Percentiles rank a stretch among this genome's conserved stretches.
Conservation (phyloP, 441 rosid species). For the Rhodomyrtus psidioides region DNA sequence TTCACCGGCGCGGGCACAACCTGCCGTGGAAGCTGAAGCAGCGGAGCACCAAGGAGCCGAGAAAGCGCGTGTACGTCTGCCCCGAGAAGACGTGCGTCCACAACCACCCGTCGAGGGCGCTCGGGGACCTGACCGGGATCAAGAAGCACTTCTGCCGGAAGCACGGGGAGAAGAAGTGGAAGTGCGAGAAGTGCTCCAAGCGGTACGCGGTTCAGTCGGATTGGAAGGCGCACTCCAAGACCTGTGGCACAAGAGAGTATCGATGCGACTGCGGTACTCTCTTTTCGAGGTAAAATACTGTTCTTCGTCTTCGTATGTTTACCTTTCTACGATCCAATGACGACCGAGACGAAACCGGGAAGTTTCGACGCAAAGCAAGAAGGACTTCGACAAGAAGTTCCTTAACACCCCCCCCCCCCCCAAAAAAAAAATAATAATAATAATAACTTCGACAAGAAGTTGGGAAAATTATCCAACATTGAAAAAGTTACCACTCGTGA, state of each 20-base stretch:
- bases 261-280: conserved; percentile 88
- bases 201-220: conserved; percentile 87
- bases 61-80: conserved; percentile 85
- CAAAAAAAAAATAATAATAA: no score
- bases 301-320: neutral
- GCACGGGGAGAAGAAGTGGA: conserved; percentile 95
- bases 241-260: conserved; percentile 94
- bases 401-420: no score
- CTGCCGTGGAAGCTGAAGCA: conserved; percentile 99
- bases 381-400: neutral
- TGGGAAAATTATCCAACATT: neutral
- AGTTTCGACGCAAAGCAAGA: neutral
- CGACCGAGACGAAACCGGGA: neutral
- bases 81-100: conserved; percentile 84
- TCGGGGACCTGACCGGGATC: conserved; percentile 91
- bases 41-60: conserved; percentile 61
- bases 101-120: conserved; percentile 81
- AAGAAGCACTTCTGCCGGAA: conserved; percentile 89
- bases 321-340: neutral
- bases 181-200: conserved; percentile 90
- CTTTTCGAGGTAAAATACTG: conserved; percentile 20
- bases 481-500: neutral
- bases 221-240: conserved; percentile 91
- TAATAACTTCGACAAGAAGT: neutral
- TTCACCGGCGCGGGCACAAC: conserved; percentile 87